Evolutionary conservation across 176 grass and related monocot species (phyloP).

Genomic region (Triticum timopheevii): DNA sequence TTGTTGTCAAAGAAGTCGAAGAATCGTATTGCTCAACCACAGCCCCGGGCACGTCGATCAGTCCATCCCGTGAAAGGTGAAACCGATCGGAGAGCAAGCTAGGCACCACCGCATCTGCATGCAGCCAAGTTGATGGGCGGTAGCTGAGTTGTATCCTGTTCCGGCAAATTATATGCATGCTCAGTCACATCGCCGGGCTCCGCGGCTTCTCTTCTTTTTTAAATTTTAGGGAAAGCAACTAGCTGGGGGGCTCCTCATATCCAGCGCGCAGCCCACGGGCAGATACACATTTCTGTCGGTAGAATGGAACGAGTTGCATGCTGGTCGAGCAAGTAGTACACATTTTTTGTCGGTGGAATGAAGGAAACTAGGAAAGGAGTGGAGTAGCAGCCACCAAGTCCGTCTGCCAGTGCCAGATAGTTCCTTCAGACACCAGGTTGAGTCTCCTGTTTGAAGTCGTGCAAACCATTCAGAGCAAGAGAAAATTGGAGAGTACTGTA

Average conservation of each 20-base stretch:
- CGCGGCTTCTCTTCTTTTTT: no score
- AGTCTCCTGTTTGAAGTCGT: no score
- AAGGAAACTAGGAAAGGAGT: background rate
- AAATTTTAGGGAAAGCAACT: no score
- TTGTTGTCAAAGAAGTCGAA: no score
- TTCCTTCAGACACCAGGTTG: background rate
- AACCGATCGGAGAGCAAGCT: background rate
- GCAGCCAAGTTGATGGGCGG: background rate
- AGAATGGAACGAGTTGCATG: background rate
- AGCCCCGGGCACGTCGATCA: no score
- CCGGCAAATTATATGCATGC: background rate
- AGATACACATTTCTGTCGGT: background rate
- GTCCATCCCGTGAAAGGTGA: no score
- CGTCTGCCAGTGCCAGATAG: no score
- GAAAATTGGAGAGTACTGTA: no score
- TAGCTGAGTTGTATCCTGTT: background rate
- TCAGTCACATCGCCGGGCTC: background rate
- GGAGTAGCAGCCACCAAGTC: background rate
- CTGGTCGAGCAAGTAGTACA: background rate
- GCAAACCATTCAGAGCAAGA: no score
- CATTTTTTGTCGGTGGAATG: background rate
- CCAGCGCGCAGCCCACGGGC: no score
- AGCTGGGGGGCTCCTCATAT: no score
- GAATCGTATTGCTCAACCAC: no score
- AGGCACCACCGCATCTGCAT: background rate